Base-by-base conservation (phyloP, 2,329 filamentous ascomycete species). In the Pezicula radicicola region DNA sequence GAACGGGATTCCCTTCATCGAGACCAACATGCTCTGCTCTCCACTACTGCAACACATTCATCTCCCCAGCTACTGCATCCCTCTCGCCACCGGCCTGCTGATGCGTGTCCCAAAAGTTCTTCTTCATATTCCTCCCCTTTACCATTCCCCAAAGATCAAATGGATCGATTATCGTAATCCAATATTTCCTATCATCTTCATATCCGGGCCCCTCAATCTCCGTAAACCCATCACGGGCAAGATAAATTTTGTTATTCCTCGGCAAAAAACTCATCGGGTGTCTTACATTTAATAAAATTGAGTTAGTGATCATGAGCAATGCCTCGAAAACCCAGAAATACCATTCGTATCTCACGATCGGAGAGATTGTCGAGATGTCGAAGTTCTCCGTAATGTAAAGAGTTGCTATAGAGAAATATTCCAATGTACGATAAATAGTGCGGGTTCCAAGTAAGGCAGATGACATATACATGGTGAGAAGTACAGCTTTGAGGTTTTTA, bases 251-350 rank as follows among this genome's bases (percentile, higher is more conserved):
- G 43, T 73, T 72, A 52, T 69, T 57, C 52, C 67, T 60, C 0
- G 80, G 81, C 16, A 84, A 64, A 58, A 70, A 80, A 28, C 69
- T 68, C 35, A 79, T 70, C 19, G 80, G 79, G 55, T 83, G 76
- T 4, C 74, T 66, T 3, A 71, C 37, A 53, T 81, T 83, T 63
- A 79, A 71, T 57, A 83, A 60, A 30, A 70, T 63, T 9, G 70
- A 69, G 57, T 83, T 83, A 42, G 59, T 39, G 1, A 82, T 58
- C 80, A 83, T 83, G 12, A 81, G 62, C 0, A 62, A 56, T 1
- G 72, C 76, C 66, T 84, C 80, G 52, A 83, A 83, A 18, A 83
- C 70, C 59, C 78, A 81, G 55, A 84, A 84, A 64, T 75, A 83
- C 73, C 74, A 80, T 63, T 84, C 80, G 56, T 81, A 78, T 19